Percentiles rank a stretch among this genome's conserved stretches.
Evolutionary conservation across 441 rosid species (phyloP).

Genomic region (Gossypium lobatum): DNA sequence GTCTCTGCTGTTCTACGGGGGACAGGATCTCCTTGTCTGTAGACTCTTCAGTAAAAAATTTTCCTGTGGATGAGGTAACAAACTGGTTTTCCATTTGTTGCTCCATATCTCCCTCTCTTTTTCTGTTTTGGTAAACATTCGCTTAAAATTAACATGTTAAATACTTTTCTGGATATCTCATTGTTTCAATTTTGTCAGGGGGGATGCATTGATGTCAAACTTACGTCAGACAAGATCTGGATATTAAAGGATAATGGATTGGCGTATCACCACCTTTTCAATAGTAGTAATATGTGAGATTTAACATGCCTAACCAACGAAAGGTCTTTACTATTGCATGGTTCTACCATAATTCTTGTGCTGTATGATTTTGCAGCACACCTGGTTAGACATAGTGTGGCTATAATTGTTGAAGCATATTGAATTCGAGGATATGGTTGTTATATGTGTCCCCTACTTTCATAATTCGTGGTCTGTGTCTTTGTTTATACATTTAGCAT

Average conservation of each 20-base stretch:
- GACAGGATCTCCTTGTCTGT: conserved; percentile 44
- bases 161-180: conserved; percentile 12
- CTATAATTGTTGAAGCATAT: not conserved
- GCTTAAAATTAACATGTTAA: conserved; percentile 8
- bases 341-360: not conserved
- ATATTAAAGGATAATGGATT: conserved; percentile 65
- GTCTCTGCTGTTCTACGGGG: conserved; percentile 41
- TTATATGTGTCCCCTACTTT: not conserved
- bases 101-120: not conserved
- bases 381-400: not conserved
- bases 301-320: not conserved
- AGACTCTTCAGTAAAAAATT: conserved; percentile 43
- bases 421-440: not conserved
- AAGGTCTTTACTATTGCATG: not conserved
- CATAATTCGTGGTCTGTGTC: not conserved
- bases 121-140: not conserved
- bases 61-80: conserved; percentile 61
- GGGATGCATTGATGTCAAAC: conserved; percentile 62
- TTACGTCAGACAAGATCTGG: conserved; percentile 72
- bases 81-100: conserved; percentile 6
- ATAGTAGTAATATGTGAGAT: conserved; percentile 47
- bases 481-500: not conserved
- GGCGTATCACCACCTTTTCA: conserved; percentile 35
- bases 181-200: conserved; percentile 48
- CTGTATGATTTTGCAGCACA: not conserved